Percentiles rank a stretch among this genome's conserved stretches.
These are phyloP conservation scores for Ustilago tritici DNA, from an alignment of 1,284 basidiomycete genomes.

Conservation along the genomic window DNA sequence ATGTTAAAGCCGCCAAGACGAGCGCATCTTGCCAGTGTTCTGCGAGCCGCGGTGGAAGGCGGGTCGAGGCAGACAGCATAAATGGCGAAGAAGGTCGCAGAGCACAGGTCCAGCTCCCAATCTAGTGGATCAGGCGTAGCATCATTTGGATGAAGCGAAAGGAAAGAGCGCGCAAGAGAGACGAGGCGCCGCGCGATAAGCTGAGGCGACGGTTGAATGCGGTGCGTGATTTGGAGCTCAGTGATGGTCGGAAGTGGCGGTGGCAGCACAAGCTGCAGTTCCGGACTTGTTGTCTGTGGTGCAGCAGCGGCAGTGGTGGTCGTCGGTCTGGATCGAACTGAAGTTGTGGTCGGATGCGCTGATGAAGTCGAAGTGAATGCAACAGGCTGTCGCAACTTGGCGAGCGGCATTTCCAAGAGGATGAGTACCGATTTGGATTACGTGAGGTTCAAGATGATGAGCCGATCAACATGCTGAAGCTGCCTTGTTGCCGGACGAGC, in stretches of 20 bases:
- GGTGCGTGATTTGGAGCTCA: conserved; percentile 19
- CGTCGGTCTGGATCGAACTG: conserved; percentile 13
- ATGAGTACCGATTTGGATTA: background rate
- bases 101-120: conserved; percentile 50
- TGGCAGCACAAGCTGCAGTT: conserved; percentile 26
- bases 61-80: conserved; percentile 56
- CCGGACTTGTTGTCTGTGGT: conserved; percentile 6
- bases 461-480: conserved; percentile 5
- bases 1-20: conserved; percentile 58
- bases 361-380: conserved; percentile 27
- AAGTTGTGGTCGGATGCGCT: conserved; percentile 24
- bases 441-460: background rate
- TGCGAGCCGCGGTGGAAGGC: conserved; percentile 45
- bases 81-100: conserved; percentile 61
- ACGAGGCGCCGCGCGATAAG: conserved; percentile 37
- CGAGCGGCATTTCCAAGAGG: conserved; percentile 40
- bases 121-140: conserved; percentile 17
- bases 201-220: conserved; percentile 22
- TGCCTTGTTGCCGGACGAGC: background rate
- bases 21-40: conserved; percentile 54
- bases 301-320: background rate
- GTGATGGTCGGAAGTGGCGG: conserved; percentile 37
- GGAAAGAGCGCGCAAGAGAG: conserved; percentile 40
- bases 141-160: conserved; percentile 18
- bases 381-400: conserved; percentile 34